Conservation (phyloP, 2,329 filamentous ascomycete genomes). For the Fusarium sp. region DNA sequence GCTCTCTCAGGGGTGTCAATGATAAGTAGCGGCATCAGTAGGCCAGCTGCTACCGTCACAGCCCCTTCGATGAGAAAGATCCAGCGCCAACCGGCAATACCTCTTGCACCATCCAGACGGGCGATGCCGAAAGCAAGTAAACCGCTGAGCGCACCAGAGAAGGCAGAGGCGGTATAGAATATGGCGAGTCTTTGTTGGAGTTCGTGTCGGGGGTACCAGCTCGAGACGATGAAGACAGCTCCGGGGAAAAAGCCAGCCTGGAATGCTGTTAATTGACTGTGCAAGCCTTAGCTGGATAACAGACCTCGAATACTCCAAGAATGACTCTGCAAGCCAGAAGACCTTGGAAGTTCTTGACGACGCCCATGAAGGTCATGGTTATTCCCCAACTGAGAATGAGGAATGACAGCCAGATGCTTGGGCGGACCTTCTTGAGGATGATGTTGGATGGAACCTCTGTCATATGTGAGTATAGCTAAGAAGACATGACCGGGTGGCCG, state of each 20-base stretch:
- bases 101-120: slow-evolving; percentile 57
- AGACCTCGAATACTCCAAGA: slow-evolving; percentile 55
- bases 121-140: slow-evolving; percentile 59
- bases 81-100: slow-evolving; percentile 62
- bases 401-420: slow-evolving; percentile 53
- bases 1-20: slow-evolving; percentile 54
- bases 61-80: slow-evolving; percentile 67
- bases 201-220: slow-evolving; percentile 50
- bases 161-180: slow-evolving; percentile 53
- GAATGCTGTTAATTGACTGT: fast-evolving
- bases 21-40: slow-evolving; percentile 54
- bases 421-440: slow-evolving; percentile 52
- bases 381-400: slow-evolving; percentile 57
- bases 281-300: fast-evolving
- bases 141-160: slow-evolving; percentile 59
- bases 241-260: slow-evolving; percentile 57
- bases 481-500: too few relatives aligned
- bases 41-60: slow-evolving; percentile 53
- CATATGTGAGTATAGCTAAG: slow-evolving; percentile 38
- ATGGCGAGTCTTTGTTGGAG: slow-evolving; percentile 49
- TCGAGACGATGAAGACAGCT: slow-evolving; percentile 47
- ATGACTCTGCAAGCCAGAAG: slow-evolving; percentile 60
- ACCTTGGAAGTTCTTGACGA: slow-evolving; percentile 59
- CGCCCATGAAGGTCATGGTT: slow-evolving; percentile 59
- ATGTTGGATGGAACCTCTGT: slow-evolving; percentile 53